phyloP scores from a whole-genome alignment of 139 green algal species.

The Yamagishiella unicocca region DNA sequence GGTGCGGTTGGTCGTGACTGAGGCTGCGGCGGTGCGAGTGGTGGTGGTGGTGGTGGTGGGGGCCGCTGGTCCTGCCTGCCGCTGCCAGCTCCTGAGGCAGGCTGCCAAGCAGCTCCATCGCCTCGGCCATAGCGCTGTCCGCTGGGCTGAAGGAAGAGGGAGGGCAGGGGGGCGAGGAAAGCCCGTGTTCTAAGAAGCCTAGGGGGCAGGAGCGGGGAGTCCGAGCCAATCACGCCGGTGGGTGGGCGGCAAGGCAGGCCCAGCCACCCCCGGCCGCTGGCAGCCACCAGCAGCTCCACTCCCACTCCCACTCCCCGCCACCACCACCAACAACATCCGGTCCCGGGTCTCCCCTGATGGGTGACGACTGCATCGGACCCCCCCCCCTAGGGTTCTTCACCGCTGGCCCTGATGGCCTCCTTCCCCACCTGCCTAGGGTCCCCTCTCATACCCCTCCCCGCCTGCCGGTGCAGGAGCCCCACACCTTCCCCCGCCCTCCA shows the following conservation, averaged over 20 bases:
- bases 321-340: too few species aligned
- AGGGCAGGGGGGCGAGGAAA: not conserved
- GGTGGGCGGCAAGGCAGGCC: not conserved
- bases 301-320: not conserved
- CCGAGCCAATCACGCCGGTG: too few species aligned
- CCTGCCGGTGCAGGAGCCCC: too few species aligned
- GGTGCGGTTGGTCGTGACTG: not conserved
- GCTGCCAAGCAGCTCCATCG: slow-evolving; percentile 20
- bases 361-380: too few species aligned
- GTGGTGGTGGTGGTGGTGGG: not conserved
- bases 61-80: not conserved
- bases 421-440: too few species aligned
- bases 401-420: too few species aligned
- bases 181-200: not conserved
- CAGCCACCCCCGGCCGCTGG: not conserved
- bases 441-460: too few species aligned
- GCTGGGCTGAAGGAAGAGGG: not conserved
- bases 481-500: too few species aligned
- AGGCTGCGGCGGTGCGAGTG: not conserved
- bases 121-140: slow-evolving; percentile 7
- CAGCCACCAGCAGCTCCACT: not conserved
- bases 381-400: too few species aligned
- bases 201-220: not conserved
- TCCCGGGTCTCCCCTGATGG: too few species aligned
- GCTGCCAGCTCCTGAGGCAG: not conserved